These are phyloP conservation scores for Smithsoniella earleae DNA, from an alignment of 163 green algal genomes.

Conservation along the genomic window DNA sequence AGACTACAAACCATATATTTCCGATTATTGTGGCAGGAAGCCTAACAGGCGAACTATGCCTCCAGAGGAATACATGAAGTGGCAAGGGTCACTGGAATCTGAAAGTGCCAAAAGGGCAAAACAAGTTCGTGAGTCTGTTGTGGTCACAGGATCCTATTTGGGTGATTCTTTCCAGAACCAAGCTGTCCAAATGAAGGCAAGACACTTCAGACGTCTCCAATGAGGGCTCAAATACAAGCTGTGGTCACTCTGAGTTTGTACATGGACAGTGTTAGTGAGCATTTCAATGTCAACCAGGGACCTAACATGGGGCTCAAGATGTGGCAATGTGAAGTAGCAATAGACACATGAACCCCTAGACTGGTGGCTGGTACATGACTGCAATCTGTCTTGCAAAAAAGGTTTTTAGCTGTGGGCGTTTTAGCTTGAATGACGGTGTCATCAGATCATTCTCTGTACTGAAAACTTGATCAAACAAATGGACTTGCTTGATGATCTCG, in stretches of 20 bases:
- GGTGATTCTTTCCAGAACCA: background rate
- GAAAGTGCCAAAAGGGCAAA: background rate
- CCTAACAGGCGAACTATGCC: background rate
- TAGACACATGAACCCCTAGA: background rate
- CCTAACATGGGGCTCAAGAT: background rate
- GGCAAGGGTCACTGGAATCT: background rate
- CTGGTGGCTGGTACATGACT: conserved; percentile 43
- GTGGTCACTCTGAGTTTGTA: background rate
- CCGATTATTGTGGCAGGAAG: background rate
- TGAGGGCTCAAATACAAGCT: background rate
- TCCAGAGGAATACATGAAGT: background rate
- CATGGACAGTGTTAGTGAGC: background rate
- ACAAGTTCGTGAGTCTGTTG: background rate
- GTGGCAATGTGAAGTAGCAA: background rate
- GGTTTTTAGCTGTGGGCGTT: conserved; percentile 85
- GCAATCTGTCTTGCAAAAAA: conserved; percentile 71
- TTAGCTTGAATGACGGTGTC: conserved; percentile 95
- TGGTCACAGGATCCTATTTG: background rate
- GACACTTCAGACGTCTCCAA: background rate
- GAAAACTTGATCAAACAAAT: background rate
- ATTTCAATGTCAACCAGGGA: too few relatives aligned
- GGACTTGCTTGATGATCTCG: conserved; percentile 40
- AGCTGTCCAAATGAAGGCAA: background rate
- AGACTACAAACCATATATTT: background rate
- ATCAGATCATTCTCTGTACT: conserved; percentile 66